Evolutionary conservation across 164 flowering plant genomes (phyloP), one percentile per base, ranked within the genome.

Genomic region (Tinospora cordifolia): DNA sequence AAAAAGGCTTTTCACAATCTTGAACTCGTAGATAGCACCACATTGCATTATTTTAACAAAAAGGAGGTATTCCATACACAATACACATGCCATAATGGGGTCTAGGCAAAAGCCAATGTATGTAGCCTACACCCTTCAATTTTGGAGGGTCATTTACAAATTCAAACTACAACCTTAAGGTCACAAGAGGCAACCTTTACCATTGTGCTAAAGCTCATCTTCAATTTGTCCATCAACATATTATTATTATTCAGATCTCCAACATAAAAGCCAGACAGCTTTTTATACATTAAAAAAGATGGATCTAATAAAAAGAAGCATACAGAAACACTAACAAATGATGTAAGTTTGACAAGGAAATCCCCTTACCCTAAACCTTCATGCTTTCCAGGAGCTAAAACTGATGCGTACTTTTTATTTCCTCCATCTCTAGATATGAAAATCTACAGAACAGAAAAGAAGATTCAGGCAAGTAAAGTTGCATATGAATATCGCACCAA

Each of bases 381-480:
- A 80, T 92, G 97, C 67, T 87, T 91, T 3, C 99, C 99, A 40
- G 98, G 99, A 70, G 97, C 88, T 81, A 95, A 83, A 67, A 95
- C 99, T 10, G 99, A 90, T 68, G 99, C 88, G 78, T 86, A 95
- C 21, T 76, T 90, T 81, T 90, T 95, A 77, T 81, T 85, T 63
- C 91, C 94, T 51, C 91, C 96, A 72, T 91, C 97, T 62, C 99
- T 87, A 58, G 98, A 87, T 78, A 95, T 85, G 80, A 95, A 95
- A 74, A 95, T 91, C 99, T 95, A 88, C 77, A 86, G 24, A 12
- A 67, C 6, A 34, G 72, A 30, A 68, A 63, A 47, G 68, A 41
- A 62, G 63, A 44, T 68, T 60, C 60, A 58, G 34, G 51, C 63
- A 8, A 77, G 25, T 51, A 38, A 47, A 10, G 19, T 46, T 40